Conservation (phyloP, 768 basidiomycete genomes). For the Collybia mongolica region DNA sequence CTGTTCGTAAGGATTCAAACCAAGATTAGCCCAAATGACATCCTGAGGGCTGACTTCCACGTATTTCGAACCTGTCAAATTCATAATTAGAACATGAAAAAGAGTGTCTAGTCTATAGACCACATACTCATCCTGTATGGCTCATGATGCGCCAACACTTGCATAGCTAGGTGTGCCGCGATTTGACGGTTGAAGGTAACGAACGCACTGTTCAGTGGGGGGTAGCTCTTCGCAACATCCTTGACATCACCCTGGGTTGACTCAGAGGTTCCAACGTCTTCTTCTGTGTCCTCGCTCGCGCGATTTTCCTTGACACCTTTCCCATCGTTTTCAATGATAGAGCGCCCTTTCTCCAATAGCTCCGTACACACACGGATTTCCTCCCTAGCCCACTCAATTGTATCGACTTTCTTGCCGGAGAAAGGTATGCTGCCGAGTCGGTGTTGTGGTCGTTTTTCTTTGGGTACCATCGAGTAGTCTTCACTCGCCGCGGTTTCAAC, state of each 20-base stretch:
- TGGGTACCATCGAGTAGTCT: slow-evolving; percentile 49
- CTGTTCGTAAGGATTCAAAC: slow-evolving; percentile 86
- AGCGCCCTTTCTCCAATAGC: slow-evolving; percentile 51
- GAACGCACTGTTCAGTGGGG: slow-evolving; percentile 72
- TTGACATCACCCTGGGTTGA: slow-evolving; percentile 8
- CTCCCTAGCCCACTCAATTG: slow-evolving; percentile 84
- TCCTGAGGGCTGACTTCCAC: slow-evolving; percentile 85
- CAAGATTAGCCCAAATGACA: slow-evolving; percentile 90
- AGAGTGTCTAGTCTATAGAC: not conserved
- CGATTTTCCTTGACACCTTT: slow-evolving; percentile 18
- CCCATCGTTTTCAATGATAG: slow-evolving; percentile 28
- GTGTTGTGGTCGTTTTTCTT: slow-evolving; percentile 74
- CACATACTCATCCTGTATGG: slow-evolving; percentile 75
- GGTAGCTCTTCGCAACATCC: slow-evolving; percentile 42
- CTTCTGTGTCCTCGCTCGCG: slow-evolving; percentile 4
- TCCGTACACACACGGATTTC: slow-evolving; percentile 63
- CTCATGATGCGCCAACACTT: slow-evolving; percentile 73
- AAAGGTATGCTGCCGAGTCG: slow-evolving; percentile 63
- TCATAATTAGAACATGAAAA: not conserved
- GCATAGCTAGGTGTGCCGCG: slow-evolving; percentile 84
- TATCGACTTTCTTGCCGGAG: slow-evolving; percentile 86
- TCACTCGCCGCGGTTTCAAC: slow-evolving; percentile 19
- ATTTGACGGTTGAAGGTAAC: slow-evolving; percentile 92
- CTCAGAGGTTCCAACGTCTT: slow-evolving; percentile 9
- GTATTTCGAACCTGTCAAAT: slow-evolving; percentile 47